These are phyloP conservation scores for Cryptococcus sp. DNA, from an alignment of 1,284 basidiomycete genomes.

Conservation along the genomic window DNA sequence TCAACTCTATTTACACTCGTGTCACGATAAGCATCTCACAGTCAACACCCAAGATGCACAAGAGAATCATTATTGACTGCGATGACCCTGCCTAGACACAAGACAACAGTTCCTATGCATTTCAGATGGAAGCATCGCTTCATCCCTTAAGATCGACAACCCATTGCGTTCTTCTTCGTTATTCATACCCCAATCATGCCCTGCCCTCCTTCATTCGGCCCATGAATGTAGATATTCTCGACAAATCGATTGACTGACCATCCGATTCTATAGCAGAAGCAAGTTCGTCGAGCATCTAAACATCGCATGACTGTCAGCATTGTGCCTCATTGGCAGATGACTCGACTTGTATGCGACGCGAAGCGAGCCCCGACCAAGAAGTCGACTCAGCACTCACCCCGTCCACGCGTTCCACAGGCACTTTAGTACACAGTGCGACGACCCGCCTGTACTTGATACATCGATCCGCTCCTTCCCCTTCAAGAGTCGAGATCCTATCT, in stretches of 20 bases:
- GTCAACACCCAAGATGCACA: no score
- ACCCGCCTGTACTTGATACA: slow-evolving; percentile 88
- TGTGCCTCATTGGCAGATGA: no score
- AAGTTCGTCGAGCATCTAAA: slow-evolving; percentile 81
- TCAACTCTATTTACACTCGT: no score
- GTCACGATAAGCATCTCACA: no score
- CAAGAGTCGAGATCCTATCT: slow-evolving; percentile 67
- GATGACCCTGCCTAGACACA: no score
- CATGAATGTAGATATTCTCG: slow-evolving; percentile 85
- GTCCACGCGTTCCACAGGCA: slow-evolving; percentile 84
- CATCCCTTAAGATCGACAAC: no score
- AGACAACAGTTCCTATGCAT: no score
- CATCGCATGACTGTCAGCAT: neutral
- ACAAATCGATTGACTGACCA: slow-evolving; percentile 77
- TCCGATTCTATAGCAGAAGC: slow-evolving; percentile 88
- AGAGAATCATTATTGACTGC: no score
- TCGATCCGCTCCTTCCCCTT: slow-evolving; percentile 78
- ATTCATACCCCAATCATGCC: slow-evolving; percentile 3
- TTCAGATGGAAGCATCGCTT: no score
- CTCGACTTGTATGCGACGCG: no score
- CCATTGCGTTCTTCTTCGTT: neutral
- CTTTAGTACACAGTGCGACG: slow-evolving; percentile 83
- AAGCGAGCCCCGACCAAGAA: no score
- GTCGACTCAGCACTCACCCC: slow-evolving; percentile 64
- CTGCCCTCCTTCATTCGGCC: slow-evolving; percentile 32